Conservation (phyloP, 352 stramenopile genomes). For the Pythium sukuiense region DNA sequence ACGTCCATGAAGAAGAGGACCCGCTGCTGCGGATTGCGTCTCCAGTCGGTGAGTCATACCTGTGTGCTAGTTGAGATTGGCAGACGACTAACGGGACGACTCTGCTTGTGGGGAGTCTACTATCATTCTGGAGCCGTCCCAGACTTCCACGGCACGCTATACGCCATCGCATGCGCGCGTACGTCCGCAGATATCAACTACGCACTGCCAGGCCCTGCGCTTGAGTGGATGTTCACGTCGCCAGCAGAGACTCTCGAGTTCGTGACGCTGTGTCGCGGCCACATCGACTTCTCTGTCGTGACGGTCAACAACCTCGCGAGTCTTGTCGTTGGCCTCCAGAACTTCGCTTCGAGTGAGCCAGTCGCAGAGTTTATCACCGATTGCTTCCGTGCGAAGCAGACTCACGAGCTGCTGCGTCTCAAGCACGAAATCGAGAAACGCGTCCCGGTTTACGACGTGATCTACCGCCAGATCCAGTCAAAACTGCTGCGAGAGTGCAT, state of each 20-base stretch:
- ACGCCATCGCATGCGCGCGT: slow-evolving; percentile 12
- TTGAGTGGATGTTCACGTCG: slow-evolving; percentile 29
- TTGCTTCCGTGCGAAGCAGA: slow-evolving; percentile 56
- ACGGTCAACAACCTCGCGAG: slow-evolving; percentile 44
- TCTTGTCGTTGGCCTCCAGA: slow-evolving; percentile 59
- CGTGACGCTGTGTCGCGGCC: slow-evolving; percentile 46
- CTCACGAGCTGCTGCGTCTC: slow-evolving; percentile 45
- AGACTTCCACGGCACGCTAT: slow-evolving; percentile 14
- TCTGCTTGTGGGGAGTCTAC: slow-evolving; percentile 7
- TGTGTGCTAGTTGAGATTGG: too few relatives aligned
- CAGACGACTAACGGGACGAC: neutral
- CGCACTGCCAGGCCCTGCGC: slow-evolving; percentile 15
- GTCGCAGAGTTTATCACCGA: slow-evolving; percentile 56
- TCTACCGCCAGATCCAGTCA: slow-evolving; percentile 58
- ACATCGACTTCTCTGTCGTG: slow-evolving; percentile 42
- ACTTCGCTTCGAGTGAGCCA: slow-evolving; percentile 38
- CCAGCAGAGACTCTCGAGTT: slow-evolving; percentile 62
- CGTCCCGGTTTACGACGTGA: slow-evolving; percentile 65
- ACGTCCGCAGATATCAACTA: slow-evolving; percentile 22
- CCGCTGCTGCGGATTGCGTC: slow-evolving; percentile 16
- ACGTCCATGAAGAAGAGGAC: slow-evolving; percentile 10
- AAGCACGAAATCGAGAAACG: slow-evolving; percentile 74
- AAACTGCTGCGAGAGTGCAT: slow-evolving; percentile 45
- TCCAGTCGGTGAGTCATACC: slow-evolving; percentile 12
- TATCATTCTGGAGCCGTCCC: slow-evolving; percentile 11